phyloP scores from a whole-genome alignment of 2,329 filamentous ascomycete genomes.

The Penicillium sumatraense region DNA sequence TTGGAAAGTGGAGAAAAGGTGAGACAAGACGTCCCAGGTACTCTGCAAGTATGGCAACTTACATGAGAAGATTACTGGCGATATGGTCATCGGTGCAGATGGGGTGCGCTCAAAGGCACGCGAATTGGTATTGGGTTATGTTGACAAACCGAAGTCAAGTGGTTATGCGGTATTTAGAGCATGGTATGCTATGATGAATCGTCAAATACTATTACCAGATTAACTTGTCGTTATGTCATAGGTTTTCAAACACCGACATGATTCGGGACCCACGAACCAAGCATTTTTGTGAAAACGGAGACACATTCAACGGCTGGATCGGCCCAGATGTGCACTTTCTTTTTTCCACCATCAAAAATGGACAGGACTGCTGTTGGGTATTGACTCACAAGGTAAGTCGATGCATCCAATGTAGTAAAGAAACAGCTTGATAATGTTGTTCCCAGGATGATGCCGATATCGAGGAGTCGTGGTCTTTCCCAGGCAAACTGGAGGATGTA shows the following conservation, averaged over 20 bases:
- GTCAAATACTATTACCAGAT: neutral
- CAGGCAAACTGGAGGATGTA: constrained; percentile 58
- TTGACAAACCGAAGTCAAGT: constrained; percentile 40
- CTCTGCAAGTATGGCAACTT: neutral
- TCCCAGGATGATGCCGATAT: constrained; percentile 57
- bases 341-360: constrained; percentile 57
- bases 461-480: constrained; percentile 61
- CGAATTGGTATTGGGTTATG: constrained; percentile 48
- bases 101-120: constrained; percentile 60
- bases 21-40: neutral
- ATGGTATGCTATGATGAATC: constrained; percentile 22
- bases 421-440: neutral
- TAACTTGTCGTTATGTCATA: neutral
- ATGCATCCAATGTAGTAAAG: neutral
- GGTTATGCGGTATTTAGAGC: constrained; percentile 35
- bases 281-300: constrained; percentile 58
- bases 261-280: constrained; percentile 33
- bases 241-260: constrained; percentile 29
- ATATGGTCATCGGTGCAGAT: constrained; percentile 60
- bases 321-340: constrained; percentile 52
- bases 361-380: constrained; percentile 60
- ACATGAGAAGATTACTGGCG: constrained; percentile 22
- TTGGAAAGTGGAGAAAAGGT: constrained; percentile 55
- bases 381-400: constrained; percentile 54
- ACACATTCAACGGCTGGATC: constrained; percentile 59